Base-by-base conservation (phyloP, 2,329 filamentous ascomycete genomes). In the Cladosporium sp. region DNA sequence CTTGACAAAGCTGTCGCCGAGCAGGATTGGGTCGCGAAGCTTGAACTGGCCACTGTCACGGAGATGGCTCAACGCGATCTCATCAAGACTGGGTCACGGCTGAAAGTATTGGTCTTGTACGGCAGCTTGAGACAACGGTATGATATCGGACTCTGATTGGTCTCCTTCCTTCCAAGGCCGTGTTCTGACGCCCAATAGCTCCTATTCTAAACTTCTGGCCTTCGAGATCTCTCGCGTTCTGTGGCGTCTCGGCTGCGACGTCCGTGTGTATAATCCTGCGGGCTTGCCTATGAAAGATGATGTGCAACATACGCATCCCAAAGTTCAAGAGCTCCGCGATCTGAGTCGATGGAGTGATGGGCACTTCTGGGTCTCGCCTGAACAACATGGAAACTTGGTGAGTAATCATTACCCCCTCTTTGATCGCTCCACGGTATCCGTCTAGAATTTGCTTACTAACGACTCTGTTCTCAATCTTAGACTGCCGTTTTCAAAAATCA, bases 401-500 rank as follows among this genome's bases (percentile, higher is more conserved):
- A 24, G 24, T 24, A 24, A 24, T 24, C 24, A 24, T 24, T 24
- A 24, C 24, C 24, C 24, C 24, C 24, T 24, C 24, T 24, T 24
- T 24, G 24, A 24, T 24, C 24, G 24, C 24, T 24, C 24, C 24
- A 24, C 24, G 24, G 24, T 24, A 24, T 24, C 24, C 24, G 24
- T 24, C 24, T 24, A 24, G 24, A 24, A 24, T 24, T 24, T 51
- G 15, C 54, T 14, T 52, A 32, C 54, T 32, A 26, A 64, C 24
- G 26, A 26, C 1, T 7, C 18, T 18, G 18, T 18, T 10, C 10
- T 38, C 12, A 21, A 58, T 2, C 21, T 15, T 51, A 85, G 81
- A 89, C 87, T 0, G 86, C 83, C 4, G 85, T 90, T 0, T 90
- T 90, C 80, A 90, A 90, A 69, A 88, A 88, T 69, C 87, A 90